Base-by-base conservation (phyloP, 2,329 filamentous ascomycete genomes). In the Botryotinia convoluta region DNA sequence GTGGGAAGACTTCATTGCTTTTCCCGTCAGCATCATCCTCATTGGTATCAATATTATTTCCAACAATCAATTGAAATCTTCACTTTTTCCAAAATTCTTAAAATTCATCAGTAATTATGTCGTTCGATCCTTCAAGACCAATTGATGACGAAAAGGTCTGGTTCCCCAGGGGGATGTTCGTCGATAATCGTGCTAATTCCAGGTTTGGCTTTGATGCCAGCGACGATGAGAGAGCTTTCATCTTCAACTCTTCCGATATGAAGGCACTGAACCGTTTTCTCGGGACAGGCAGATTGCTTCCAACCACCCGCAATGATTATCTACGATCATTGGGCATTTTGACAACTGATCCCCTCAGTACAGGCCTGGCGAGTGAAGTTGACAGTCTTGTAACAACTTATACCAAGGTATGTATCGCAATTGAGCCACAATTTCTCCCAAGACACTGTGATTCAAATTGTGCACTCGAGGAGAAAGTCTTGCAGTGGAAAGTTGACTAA, bases 161-260 rank as follows among this genome's bases (percentile, higher is more conserved):
- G 64, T 68, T 68, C n/a, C 64, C 64, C 4, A 68, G 57, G 26
- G 64, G 64, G 14, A 68, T 68, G 64, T 68, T 68, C 10, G 35
- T 68, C n/a, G 35, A 68, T 14, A 68, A 68, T 20, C 64, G 48
- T n/a, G 29, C 26, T 4, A 57, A 68, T 20, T 68, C 64, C 26
- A 57, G 5, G 10, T 68, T 68, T 68, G 45, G 4, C 4, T 42
- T 42, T 63, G 48, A 57, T n/a, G 9, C 48, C 26, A 14, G 14
- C 10, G 64, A 68, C 18, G 64, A 68, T 32, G 64, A 68, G 3
- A 68, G 64, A 32, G 45, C 64, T 68, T 68, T 68, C 16, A 37
- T 68, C 22, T 57, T 68, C 26, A 42, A 68, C 32, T 68, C 64
- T 20, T 68, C 64, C 0, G 64, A 68, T 7, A 68, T 57, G 48